Conservation (phyloP, 2,329 filamentous ascomycete species). For the Dothideomycetidae sp. region DNA sequence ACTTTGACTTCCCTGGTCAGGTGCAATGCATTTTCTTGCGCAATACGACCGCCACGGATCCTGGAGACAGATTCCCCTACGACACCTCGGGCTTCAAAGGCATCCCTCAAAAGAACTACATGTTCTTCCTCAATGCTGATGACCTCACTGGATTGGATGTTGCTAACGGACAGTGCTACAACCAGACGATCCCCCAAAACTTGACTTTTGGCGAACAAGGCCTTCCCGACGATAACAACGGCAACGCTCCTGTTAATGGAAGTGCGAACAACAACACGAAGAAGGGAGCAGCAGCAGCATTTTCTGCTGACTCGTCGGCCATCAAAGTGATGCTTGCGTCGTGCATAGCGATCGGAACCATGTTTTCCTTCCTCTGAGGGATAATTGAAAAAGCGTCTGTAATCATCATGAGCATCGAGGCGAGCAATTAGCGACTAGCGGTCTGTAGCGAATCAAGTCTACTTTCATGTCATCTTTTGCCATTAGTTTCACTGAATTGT, state of each 20-base stretch:
- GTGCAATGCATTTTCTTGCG: slow-evolving; percentile 66
- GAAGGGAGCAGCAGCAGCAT: slow-evolving; percentile 2
- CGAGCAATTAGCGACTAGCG: no score
- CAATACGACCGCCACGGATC: slow-evolving; percentile 58
- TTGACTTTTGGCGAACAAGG: slow-evolving; percentile 55
- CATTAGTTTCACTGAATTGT: no score
- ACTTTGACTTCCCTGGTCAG: slow-evolving; percentile 51
- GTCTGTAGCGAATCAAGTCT: no score
- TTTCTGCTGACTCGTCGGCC: neutral
- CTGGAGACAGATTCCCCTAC: slow-evolving; percentile 56
- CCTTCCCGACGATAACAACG: slow-evolving; percentile 18
- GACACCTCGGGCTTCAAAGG: slow-evolving; percentile 57
- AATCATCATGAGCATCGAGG: no score
- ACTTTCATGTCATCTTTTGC: no score
- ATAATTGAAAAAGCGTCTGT: no score
- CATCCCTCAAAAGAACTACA: slow-evolving; percentile 52
- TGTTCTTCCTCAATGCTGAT: slow-evolving; percentile 65
- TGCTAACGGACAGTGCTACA: slow-evolving; percentile 52
- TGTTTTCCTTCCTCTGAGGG: slow-evolving; percentile 3
- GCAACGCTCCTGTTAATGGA: slow-evolving; percentile 9
- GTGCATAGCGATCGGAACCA: slow-evolving; percentile 1
- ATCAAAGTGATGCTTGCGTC: neutral
- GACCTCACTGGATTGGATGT: slow-evolving; percentile 55
- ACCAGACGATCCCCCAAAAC: slow-evolving; percentile 50
- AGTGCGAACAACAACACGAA: slow-evolving; percentile 11